Percentiles rank a stretch among this genome's conserved stretches.
These are phyloP conservation scores for Dryadomyces quercus-mongolicae DNA, from an alignment of 2,329 filamentous ascomycete species.

Conservation along the genomic window DNA sequence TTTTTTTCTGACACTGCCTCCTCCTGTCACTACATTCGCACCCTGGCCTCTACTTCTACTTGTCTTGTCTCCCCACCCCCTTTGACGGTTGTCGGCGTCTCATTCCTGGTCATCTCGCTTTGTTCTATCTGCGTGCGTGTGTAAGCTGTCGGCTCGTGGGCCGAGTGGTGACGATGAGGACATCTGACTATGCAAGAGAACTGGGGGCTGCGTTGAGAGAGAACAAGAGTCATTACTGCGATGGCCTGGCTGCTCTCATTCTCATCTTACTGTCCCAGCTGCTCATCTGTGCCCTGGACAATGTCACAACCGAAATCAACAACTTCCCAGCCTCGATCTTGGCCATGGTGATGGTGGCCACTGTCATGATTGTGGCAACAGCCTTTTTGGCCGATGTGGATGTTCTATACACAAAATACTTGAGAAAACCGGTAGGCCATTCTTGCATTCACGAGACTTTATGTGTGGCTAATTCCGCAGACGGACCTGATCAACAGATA, in stretches of 20 bases:
- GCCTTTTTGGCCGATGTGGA: slow-evolving; percentile 14
- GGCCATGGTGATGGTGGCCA: slow-evolving; percentile 31
- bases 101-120: too few species aligned
- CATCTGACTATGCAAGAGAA: not conserved
- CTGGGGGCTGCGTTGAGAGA: not conserved
- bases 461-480: slow-evolving; percentile 16
- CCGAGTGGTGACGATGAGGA: not conserved
- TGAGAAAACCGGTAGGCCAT: slow-evolving; percentile 9
- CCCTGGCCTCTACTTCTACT: too few species aligned
- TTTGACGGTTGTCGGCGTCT: too few species aligned
- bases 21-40: too few species aligned
- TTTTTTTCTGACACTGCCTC: too few species aligned
- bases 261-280: slow-evolving; percentile 30
- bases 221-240: slow-evolving; percentile 4
- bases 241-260: slow-evolving; percentile 21
- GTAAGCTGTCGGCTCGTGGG: not conserved
- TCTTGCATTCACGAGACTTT: not conserved
- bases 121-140: too few species aligned
- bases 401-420: slow-evolving; percentile 14
- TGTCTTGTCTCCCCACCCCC: too few species aligned
- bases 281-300: slow-evolving; percentile 31
- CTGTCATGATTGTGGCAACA: slow-evolving; percentile 18
- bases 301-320: slow-evolving; percentile 19
- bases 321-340: slow-evolving; percentile 35
- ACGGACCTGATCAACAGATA: slow-evolving; percentile 38